Percentiles rank a stretch among this genome's conserved stretches.
Conservation (phyloP, 2,329 filamentous ascomycete genomes). For the Pseudogymnoascus sp. region DNA sequence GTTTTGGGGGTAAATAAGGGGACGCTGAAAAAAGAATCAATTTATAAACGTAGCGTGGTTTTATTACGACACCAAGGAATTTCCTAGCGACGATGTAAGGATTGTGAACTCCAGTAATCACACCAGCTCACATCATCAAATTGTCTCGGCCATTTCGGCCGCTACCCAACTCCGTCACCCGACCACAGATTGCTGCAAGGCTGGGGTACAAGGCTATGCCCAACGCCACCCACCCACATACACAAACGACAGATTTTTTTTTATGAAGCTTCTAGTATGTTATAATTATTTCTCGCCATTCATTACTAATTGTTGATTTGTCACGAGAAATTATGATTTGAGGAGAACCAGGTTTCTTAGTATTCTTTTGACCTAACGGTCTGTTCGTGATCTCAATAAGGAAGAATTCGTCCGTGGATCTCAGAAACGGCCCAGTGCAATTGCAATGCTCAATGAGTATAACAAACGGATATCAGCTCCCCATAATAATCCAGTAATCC, state of each 20-base stretch:
- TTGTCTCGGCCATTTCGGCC: neutral
- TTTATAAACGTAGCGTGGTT: neutral
- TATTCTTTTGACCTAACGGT: neutral
- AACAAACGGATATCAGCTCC: neutral
- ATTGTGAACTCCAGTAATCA: neutral
- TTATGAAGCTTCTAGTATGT: neutral
- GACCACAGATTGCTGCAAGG: neutral
- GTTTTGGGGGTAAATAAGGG: neutral
- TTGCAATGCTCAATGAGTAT: neutral
- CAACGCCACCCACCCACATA: neutral
- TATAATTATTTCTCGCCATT: neutral
- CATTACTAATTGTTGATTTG: neutral
- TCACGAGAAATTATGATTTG: neutral
- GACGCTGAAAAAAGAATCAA: neutral
- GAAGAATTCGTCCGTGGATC: neutral
- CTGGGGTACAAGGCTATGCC: neutral
- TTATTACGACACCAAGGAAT: neutral
- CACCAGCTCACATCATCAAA: neutral
- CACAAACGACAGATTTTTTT: neutral
- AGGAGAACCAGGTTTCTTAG: neutral
- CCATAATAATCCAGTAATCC: neutral
- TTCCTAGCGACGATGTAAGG: neutral
- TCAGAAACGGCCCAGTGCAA: neutral
- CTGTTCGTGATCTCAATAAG: neutral
- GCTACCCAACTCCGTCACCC: neutral